These are phyloP conservation scores for Phialophora tarda DNA, from an alignment of 2,329 filamentous ascomycete genomes.

Conservation along the genomic window DNA sequence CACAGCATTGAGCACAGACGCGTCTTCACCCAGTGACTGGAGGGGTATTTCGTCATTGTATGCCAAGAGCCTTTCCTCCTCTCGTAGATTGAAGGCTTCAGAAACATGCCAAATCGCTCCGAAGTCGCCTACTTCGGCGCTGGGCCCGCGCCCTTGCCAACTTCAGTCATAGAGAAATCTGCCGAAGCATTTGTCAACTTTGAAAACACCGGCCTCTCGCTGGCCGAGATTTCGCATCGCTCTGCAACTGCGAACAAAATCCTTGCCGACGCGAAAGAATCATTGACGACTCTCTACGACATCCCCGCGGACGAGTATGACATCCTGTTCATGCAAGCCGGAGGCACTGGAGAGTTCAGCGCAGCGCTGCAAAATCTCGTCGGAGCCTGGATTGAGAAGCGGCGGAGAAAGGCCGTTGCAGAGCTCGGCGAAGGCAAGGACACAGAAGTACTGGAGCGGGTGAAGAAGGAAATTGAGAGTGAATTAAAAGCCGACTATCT, in stretches of 20 bases:
- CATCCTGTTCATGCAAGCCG: slow-evolving; percentile 84
- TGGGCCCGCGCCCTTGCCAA: slow-evolving; percentile 85
- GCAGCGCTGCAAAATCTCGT: slow-evolving; percentile 84
- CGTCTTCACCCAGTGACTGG: background rate
- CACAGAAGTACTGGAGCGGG: slow-evolving; percentile 61
- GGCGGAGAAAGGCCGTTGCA: slow-evolving; percentile 64
- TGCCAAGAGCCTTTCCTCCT: background rate
- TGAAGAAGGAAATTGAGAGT: slow-evolving; percentile 68
- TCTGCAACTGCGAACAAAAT: slow-evolving; percentile 78
- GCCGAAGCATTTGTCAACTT: slow-evolving; percentile 81
- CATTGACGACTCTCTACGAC: slow-evolving; percentile 74
- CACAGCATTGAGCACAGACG: background rate
- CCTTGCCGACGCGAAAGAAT: slow-evolving; percentile 76
- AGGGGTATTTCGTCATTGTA: background rate
- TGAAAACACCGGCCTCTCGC: slow-evolving; percentile 77
- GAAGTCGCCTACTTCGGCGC: slow-evolving; percentile 88
- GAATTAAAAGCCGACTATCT: slow-evolving; percentile 86
- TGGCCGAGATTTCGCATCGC: slow-evolving; percentile 90
- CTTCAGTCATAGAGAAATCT: slow-evolving; percentile 76
- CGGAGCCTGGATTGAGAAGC: slow-evolving; percentile 76
- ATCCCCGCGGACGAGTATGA: slow-evolving; percentile 82
- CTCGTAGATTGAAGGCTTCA: background rate
- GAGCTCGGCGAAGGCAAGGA: slow-evolving; percentile 57
- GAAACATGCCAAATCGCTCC: slow-evolving; percentile 70
- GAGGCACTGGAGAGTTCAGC: slow-evolving; percentile 84